These are phyloP conservation scores for Ilyonectria mors-panacis DNA, from an alignment of 2,329 filamentous ascomycete species.

Conservation along the genomic window DNA sequence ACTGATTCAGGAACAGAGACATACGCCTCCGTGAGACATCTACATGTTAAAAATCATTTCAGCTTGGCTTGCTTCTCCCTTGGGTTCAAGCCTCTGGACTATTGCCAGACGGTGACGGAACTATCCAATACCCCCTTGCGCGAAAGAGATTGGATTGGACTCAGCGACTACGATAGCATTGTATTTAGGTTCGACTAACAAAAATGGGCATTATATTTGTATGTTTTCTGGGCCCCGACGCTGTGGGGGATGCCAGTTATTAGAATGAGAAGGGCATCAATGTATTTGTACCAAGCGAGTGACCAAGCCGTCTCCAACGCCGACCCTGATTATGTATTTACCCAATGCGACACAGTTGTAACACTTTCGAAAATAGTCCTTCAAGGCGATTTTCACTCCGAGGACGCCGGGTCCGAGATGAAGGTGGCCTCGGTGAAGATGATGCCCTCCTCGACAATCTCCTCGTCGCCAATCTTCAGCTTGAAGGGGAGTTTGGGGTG, in stretches of 20 bases:
- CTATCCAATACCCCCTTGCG: conserved; percentile 3
- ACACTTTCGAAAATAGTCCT: conserved; percentile 35
- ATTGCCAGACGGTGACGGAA: not conserved
- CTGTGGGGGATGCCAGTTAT: conserved; percentile 27
- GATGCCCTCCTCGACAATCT: conserved; percentile 82
- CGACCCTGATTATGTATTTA: conserved; percentile 49
- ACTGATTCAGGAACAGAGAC: not conserved
- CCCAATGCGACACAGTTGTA: conserved; percentile 46
- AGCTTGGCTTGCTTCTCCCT: not conserved
- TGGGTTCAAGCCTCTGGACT: not conserved
- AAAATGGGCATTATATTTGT: conserved; percentile 33
- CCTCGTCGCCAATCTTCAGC: conserved; percentile 86
- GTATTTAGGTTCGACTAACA: not conserved
- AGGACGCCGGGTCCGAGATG: conserved; percentile 74
- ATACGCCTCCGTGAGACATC: not conserved
- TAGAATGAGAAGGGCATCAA: conserved; percentile 40
- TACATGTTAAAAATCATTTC: not conserved
- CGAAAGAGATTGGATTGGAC: not conserved
- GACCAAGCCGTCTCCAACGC: conserved; percentile 52
- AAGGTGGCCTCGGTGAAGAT: conserved; percentile 96
- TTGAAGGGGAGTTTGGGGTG: conserved; percentile 80
- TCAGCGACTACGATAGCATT: not conserved
- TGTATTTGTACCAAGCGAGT: conserved; percentile 47
- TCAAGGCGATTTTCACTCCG: conserved; percentile 1
- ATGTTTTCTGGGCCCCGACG: conserved; percentile 24